These are phyloP conservation scores for Erucastrum elatum DNA, from an alignment of 345 rosid genomes.

Conservation along the genomic window DNA sequence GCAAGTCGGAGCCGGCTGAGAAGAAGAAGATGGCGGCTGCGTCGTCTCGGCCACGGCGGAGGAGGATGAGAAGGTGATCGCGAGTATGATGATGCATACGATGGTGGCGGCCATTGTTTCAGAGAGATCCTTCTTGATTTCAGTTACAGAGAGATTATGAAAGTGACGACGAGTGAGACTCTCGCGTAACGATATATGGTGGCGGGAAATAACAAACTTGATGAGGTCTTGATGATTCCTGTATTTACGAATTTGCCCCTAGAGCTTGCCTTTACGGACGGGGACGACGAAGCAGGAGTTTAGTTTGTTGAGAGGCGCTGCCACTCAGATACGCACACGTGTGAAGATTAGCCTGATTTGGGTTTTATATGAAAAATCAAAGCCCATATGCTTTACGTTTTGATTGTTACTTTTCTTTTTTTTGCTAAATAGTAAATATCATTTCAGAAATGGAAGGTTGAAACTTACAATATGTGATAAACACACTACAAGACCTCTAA, in stretches of 20 bases:
- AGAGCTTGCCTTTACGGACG: neutral
- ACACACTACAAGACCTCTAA: no score
- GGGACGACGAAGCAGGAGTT: neutral
- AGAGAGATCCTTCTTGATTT: slow-evolving; percentile 13
- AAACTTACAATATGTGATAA: no score
- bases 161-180: slow-evolving; percentile 16
- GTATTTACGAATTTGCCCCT: slow-evolving; percentile 16
- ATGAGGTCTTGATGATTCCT: neutral
- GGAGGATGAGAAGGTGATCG: slow-evolving; percentile 25
- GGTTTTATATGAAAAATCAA: neutral
- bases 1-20: slow-evolving; percentile 41
- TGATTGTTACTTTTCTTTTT: no score
- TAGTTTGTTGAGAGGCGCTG: neutral
- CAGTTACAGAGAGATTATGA: slow-evolving; percentile 29
- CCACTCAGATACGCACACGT: neutral
- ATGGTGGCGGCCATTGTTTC: slow-evolving; percentile 15
- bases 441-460: no score
- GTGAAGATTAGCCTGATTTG: neutral
- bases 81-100: slow-evolving; percentile 11
- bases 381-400: neutral
- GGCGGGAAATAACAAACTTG: slow-evolving; percentile 33
- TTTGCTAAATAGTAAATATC: no score
- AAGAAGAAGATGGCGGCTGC: slow-evolving; percentile 36
- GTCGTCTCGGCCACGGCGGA: slow-evolving; percentile 20
- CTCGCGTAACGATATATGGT: slow-evolving; percentile 18